These are phyloP conservation scores for Penicillium arizonense DNA, from an alignment of 495 filamentous ascomycete genomes.

Conservation along the genomic window DNA sequence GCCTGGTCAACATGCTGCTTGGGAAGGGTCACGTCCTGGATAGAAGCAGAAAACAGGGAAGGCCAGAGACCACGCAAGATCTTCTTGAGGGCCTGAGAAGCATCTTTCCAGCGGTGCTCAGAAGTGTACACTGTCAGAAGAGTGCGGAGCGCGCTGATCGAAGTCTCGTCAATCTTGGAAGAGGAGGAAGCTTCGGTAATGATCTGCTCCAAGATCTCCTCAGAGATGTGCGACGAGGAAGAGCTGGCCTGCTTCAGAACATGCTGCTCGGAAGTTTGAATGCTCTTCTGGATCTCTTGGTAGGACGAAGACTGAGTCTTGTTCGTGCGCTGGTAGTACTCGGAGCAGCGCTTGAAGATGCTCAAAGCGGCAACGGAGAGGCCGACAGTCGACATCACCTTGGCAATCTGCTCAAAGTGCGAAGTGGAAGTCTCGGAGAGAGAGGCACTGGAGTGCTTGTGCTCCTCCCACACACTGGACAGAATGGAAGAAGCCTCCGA, in stretches of 20 bases:
- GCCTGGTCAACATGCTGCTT: conserved; percentile 24
- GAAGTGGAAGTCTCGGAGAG: conserved; percentile 22
- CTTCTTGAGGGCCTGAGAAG: conserved; percentile 33
- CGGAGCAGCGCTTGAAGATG: conserved; percentile 33
- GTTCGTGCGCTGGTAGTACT: conserved; percentile 28
- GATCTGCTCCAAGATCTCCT: conserved; percentile 33
- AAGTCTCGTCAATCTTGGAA: conserved; percentile 25
- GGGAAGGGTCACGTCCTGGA: conserved; percentile 33
- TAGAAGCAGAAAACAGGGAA: conserved; percentile 29
- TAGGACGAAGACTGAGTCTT: conserved; percentile 26
- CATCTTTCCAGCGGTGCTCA: conserved; percentile 40
- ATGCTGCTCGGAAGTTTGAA: conserved; percentile 19
- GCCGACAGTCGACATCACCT: conserved; percentile 33
- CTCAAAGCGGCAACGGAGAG: conserved; percentile 29
- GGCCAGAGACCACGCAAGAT: conserved; percentile 34
- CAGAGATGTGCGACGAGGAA: conserved; percentile 24
- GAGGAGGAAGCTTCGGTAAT: conserved; percentile 31
- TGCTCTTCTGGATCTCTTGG: conserved; percentile 31
- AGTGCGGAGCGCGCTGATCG: conserved; percentile 26
- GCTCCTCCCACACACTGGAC: conserved; percentile 37
- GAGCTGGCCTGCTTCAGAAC: conserved; percentile 27
- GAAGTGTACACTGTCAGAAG: conserved; percentile 28
- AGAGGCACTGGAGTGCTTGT: conserved; percentile 22
- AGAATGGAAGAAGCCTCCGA: conserved; percentile 34
- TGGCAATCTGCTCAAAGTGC: conserved; percentile 33